Evolutionary conservation across 192 early-diverging fungal genomes (phyloP).

Genomic region (Paraglomus occultum): DNA sequence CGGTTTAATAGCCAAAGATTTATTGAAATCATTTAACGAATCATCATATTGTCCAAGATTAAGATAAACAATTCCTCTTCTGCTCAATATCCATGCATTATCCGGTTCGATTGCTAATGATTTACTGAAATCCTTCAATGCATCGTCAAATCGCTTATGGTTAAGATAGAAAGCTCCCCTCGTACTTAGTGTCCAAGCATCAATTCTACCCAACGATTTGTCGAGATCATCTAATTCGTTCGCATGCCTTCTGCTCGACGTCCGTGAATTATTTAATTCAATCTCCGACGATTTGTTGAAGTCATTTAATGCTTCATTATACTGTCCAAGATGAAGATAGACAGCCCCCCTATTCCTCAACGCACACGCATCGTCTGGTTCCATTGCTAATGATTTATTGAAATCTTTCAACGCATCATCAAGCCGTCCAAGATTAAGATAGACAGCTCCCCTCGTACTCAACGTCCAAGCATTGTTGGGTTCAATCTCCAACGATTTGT

Average conservation of each 20-base stretch:
- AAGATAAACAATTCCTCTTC: neutral
- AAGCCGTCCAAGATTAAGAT: neutral
- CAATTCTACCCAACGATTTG: conserved; percentile 8
- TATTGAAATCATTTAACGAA: neutral
- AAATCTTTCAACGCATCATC: conserved; percentile 18
- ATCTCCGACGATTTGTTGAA: conserved; percentile 8
- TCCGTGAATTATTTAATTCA: conserved; percentile 10
- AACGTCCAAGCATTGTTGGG: neutral
- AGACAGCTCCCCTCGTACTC: conserved; percentile 6
- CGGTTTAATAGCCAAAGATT: neutral
- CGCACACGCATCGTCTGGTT: conserved; percentile 1
- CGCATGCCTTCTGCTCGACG: too few species aligned
- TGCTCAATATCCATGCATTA: neutral
- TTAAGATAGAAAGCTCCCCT: neutral
- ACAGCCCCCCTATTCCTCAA: conserved; percentile 1
- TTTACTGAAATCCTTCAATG: conserved; percentile 15
- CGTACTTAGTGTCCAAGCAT: neutral
- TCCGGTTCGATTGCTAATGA: conserved; percentile 3
- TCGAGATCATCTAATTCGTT: conserved; percentile 3
- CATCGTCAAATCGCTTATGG: neutral
- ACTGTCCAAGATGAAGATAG: neutral
- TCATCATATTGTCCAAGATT: conserved; percentile 3
- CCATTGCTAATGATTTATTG: neutral
- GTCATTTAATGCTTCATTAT: neutral
- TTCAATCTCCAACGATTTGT: too few species aligned